A percentile compares a stretch with the other conserved stretches of the same genome.
These are phyloP conservation scores for Brassica cretica DNA, from an alignment of 345 rosid species.

Conservation along the genomic window DNA sequence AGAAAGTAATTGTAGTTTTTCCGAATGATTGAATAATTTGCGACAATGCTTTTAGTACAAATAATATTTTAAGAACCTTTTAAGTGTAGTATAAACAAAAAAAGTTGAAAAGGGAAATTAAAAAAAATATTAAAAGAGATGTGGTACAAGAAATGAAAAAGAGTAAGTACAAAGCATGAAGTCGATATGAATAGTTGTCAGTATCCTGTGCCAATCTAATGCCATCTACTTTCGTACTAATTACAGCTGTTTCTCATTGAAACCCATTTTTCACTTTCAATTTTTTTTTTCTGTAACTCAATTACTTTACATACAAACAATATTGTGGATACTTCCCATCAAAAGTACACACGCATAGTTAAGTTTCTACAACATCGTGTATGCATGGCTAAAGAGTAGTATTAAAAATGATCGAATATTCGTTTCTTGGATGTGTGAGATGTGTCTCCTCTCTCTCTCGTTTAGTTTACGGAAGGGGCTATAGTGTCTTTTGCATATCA, in stretches of 20 bases:
- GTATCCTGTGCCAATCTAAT: constrained; percentile 28
- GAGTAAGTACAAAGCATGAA: constrained; percentile 12
- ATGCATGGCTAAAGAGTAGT: not conserved
- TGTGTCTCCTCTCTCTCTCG: not conserved
- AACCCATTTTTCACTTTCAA: not conserved
- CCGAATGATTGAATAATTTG: not conserved
- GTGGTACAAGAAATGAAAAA: constrained; percentile 22
- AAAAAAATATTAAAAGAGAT: too few relatives aligned
- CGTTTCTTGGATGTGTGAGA: not conserved
- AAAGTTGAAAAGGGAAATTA: too few relatives aligned
- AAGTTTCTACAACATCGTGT: not conserved
- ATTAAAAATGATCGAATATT: not conserved
- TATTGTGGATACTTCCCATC: constrained; percentile 2
- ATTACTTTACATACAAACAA: constrained; percentile 2
- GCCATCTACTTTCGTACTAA: constrained; percentile 29
- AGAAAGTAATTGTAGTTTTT: not conserved
- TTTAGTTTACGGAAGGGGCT: not conserved
- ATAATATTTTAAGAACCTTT: not conserved
- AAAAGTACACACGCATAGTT: not conserved
- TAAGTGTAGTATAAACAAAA: too few relatives aligned
- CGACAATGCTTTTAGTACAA: not conserved
- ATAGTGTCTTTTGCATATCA: not conserved
- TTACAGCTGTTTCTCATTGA: constrained; percentile 24
- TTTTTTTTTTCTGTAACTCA: not conserved
- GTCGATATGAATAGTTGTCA: constrained; percentile 12